Percentiles rank a stretch among this genome's conserved stretches.
These are phyloP conservation scores for Ascoidea rubescens DNA, from an alignment of 805 yeast species.

Conservation along the genomic window DNA sequence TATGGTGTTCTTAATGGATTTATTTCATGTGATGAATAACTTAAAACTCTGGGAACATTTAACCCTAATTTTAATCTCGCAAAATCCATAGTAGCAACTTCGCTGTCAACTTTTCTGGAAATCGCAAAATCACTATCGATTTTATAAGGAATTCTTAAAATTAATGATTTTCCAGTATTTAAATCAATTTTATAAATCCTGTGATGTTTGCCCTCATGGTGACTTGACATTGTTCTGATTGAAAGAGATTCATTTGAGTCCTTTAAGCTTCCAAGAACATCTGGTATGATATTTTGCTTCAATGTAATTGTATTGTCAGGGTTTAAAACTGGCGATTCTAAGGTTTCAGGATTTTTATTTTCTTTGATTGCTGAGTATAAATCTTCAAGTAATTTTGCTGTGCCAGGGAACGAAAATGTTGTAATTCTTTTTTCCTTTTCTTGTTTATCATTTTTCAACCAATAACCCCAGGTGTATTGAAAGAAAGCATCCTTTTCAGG, in stretches of 20 bases:
- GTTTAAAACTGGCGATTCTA: constrained; percentile 22
- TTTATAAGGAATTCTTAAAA: constrained; percentile 78
- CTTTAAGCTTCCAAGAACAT: constrained; percentile 28
- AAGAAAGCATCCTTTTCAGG: constrained; percentile 63
- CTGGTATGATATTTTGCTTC: constrained; percentile 31
- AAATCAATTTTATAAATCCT: constrained; percentile 66
- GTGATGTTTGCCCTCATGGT: constrained; percentile 92
- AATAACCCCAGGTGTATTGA: constrained; percentile 89
- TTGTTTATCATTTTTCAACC: constrained; percentile 67
- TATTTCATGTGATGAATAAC: constrained; percentile 44
- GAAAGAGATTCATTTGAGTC: constrained; percentile 28
- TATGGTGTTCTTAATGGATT: constrained; percentile 65
- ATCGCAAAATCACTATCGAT: constrained; percentile 53
- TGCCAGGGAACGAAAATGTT: constrained; percentile 68
- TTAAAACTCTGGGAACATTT: constrained; percentile 58
- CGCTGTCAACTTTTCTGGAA: constrained; percentile 62
- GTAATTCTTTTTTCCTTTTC: constrained; percentile 73
- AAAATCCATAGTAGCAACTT: constrained; percentile 90
- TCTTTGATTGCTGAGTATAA: constrained; percentile 26
- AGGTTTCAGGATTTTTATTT: constrained; percentile 9
- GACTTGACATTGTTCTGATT: constrained; percentile 62
- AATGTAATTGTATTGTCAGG: constrained; percentile 28
- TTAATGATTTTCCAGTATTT: constrained; percentile 43
- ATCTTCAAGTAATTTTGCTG: constrained; percentile 36
- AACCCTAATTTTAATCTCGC: constrained; percentile 47